Evolutionary conservation across 2,329 filamentous ascomycete species (phyloP).

Genomic region (Fusarium denticulatum): DNA sequence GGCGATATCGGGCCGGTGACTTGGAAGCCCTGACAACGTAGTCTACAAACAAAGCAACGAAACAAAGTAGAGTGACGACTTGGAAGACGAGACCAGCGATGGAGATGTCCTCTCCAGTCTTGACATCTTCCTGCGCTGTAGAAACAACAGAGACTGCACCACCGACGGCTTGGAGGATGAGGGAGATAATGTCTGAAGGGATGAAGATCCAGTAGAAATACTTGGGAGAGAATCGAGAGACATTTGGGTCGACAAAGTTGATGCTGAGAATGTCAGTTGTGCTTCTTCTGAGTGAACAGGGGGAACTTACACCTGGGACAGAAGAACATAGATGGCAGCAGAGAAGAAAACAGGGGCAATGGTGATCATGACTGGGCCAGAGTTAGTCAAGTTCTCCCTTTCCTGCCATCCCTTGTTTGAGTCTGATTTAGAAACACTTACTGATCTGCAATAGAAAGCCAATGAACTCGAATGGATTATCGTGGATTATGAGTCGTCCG

Average conservation of each 20-base stretch:
- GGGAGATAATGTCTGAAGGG: constrained; percentile 61
- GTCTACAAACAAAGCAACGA: constrained; percentile 53
- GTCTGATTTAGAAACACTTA: constrained; percentile 45
- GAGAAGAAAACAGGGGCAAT: constrained; percentile 46
- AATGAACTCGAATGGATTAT: constrained; percentile 65
- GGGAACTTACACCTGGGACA: constrained; percentile 42
- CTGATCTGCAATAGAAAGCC: constrained; percentile 73
- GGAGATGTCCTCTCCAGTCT: constrained; percentile 58
- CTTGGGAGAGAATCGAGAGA: constrained; percentile 37
- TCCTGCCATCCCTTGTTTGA: neutral
- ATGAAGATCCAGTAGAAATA: constrained; percentile 44
- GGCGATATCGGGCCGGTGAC: constrained; percentile 43
- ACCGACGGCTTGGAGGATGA: constrained; percentile 62
- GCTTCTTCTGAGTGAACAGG: neutral
- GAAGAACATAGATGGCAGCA: constrained; percentile 43
- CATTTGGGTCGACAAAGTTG: constrained; percentile 33
- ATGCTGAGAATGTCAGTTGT: constrained; percentile 23
- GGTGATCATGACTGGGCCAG: constrained; percentile 45
- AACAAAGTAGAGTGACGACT: constrained; percentile 58
- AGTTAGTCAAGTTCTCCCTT: constrained; percentile 1
- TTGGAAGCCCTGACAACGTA: constrained; percentile 50
- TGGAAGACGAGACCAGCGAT: constrained; percentile 63
- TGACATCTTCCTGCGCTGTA: constrained; percentile 42
- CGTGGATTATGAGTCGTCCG: constrained; percentile 64
- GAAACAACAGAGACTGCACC: constrained; percentile 56